These are phyloP conservation scores for Solanum corneliomulleri DNA, from an alignment of 257 asterid species.

Conservation along the genomic window DNA sequence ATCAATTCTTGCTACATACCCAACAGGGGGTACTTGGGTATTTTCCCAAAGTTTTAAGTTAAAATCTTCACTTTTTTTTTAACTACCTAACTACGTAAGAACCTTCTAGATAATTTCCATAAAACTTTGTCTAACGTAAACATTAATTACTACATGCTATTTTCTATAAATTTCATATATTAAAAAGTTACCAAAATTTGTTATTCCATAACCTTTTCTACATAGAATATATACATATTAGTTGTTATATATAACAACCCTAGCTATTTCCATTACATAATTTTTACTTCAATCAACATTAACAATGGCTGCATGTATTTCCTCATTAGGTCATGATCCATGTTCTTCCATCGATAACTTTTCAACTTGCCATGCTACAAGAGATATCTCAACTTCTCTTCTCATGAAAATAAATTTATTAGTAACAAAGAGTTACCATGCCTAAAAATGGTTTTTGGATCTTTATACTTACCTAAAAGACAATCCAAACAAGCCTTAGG, in stretches of 20 bases:
- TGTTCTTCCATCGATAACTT: neutral
- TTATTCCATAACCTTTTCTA: neutral
- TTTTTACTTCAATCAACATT: neutral
- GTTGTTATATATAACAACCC: neutral
- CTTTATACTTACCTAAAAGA: slow-evolving; percentile 4
- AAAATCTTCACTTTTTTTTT: too few species aligned
- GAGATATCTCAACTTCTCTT: neutral
- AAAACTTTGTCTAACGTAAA: neutral
- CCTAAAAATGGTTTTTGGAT: neutral
- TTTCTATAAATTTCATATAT: neutral
- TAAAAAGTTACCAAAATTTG: neutral
- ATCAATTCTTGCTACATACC: too few species aligned
- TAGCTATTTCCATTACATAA: neutral
- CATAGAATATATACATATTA: neutral
- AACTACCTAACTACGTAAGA: too few species aligned
- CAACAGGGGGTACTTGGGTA: too few species aligned
- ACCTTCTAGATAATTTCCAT: neutral
- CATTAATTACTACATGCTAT: neutral
- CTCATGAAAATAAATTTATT: neutral
- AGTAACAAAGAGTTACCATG: neutral
- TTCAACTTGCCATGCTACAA: neutral
- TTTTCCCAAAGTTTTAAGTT: too few species aligned
- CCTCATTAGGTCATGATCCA: neutral
- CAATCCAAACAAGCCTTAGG: neutral
- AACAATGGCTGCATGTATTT: neutral